Base-by-base conservation (phyloP, 2,329 filamentous ascomycete genomes). In the Trematosphaeria pertusa region DNA sequence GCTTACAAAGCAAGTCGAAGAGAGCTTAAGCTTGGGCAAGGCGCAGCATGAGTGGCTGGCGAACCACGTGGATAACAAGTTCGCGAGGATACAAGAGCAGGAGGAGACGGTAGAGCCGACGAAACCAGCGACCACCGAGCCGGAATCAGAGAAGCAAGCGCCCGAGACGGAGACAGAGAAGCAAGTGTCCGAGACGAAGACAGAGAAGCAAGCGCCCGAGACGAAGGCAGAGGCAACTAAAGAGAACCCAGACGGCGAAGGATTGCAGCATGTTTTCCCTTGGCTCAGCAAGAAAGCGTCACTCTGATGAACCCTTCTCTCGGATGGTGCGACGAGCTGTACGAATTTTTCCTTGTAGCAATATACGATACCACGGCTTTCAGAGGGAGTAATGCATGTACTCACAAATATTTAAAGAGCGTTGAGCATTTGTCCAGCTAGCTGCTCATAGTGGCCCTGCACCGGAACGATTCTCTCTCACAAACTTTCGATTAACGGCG, bases 1-100 rank as follows among this genome's bases (percentile, higher is more conserved):
- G 52, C 69, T 86, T 21, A 83, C 83, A 0, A 75, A 73, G 46
- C 81, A 85, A 40, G 75, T 86, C 33, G 82, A 86, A 42, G 71
- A 79, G 59, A 81, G 78, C 5, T 62, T 86, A 31, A 58, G 56
- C 31, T 32, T 72, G 7, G 50, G 57, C 2, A 42, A 63, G 15
- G 52, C 53, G 8, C 68, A 70, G 37, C 57, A 67, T 21, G 52
- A 64, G 39, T 73, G 70, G 69, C 42, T 72, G 12, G 61, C 68
- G 1, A 62, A 67, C 3, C 64, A 72, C 32, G 20, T 61, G 4
- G 67, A 64, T 32, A 56, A 58, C 19, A 71, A 65, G 15, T 52
- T 65, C 14, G 59, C 64, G 22, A 54, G 51, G 46, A 48, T 50
- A 26, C 33, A 50, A 22, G 55, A 53, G 1, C 48, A 56, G 7